phyloP scores from a whole-genome alignment of 306 rosid species.

The Castanopsis chinensis region DNA sequence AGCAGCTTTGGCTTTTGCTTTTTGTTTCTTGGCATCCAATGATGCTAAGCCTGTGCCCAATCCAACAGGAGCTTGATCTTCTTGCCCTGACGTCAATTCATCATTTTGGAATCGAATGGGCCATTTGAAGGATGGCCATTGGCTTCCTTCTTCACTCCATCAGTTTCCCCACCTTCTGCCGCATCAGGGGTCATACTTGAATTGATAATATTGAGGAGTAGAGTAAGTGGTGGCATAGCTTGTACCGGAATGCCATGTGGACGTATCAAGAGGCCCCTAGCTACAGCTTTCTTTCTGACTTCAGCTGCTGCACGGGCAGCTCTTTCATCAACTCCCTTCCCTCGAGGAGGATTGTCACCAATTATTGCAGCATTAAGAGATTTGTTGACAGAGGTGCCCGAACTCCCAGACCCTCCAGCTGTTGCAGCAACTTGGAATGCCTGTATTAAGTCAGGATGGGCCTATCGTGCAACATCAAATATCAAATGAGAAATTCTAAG shows the following conservation, averaged over 20 bases:
- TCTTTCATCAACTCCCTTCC: too few species aligned
- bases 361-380: too few species aligned
- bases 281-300: conserved; percentile 85
- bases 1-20: conserved; percentile 57
- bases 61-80: conserved; percentile 67
- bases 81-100: conserved; percentile 34
- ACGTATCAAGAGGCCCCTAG: conserved; percentile 73
- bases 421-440: too few species aligned
- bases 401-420: too few species aligned
- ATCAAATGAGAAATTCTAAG: too few species aligned
- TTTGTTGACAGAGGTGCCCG: too few species aligned
- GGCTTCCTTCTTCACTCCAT: conserved; percentile 45
- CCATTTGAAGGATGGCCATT: conserved; percentile 31
- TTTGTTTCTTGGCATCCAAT: conserved; percentile 76
- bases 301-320: conserved; percentile 32
- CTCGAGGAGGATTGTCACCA: too few species aligned
- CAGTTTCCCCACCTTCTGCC: conserved; percentile 42
- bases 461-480: too few species aligned
- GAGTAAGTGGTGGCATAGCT: conserved; percentile 78
- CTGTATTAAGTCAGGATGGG: too few species aligned
- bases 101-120: conserved; percentile 25
- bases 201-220: conserved; percentile 70
- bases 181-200: conserved; percentile 56
- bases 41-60: conserved; percentile 78
- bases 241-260: conserved; percentile 80